Percentiles rank a stretch among this genome's conserved stretches.
Evolutionary conservation across 2,329 filamentous ascomycete species (phyloP).

Genomic region (Diaporthe citri): DNA sequence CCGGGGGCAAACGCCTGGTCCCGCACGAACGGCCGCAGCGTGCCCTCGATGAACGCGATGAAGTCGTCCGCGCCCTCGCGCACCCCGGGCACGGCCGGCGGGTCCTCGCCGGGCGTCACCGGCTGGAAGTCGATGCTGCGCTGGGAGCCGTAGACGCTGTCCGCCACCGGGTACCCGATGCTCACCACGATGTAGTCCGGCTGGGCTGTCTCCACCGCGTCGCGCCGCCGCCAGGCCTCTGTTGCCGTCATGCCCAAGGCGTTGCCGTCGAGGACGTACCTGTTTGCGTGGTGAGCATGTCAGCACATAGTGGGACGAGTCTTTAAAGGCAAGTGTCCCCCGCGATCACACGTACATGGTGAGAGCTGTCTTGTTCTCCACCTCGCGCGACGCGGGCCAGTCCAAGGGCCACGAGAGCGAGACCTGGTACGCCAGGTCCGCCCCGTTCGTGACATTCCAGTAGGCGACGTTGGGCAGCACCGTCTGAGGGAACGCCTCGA

Average conservation of each 20-base stretch:
- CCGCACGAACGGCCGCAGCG: constrained; percentile 44
- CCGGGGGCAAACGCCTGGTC: constrained; percentile 38
- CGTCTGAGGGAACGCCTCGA: constrained; percentile 35
- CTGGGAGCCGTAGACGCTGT: constrained; percentile 43
- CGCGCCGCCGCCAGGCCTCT: constrained; percentile 45
- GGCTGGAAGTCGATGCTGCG: constrained; percentile 46
- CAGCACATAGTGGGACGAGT: background rate
- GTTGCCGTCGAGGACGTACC: constrained; percentile 47
- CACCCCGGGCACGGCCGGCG: constrained; percentile 35
- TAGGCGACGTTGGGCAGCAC: constrained; percentile 40
- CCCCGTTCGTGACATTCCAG: constrained; percentile 41
- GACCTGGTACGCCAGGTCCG: constrained; percentile 39
- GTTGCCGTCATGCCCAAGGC: constrained; percentile 45
- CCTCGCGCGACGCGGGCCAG: constrained; percentile 33
- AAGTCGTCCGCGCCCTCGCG: constrained; percentile 42
- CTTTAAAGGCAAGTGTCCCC: background rate
- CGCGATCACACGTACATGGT: constrained; percentile 11
- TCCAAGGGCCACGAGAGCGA: constrained; percentile 41
- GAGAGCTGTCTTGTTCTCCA: constrained; percentile 25
- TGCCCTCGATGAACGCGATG: constrained; percentile 43
- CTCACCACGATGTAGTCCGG: constrained; percentile 46
- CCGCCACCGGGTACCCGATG: constrained; percentile 46
- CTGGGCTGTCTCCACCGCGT: constrained; percentile 43
- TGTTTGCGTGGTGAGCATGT: constrained; percentile 14
- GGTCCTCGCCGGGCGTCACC: constrained; percentile 38